Percentiles rank a stretch among this genome's conserved stretches.
These are phyloP conservation scores for Lichtheimia ramosa DNA, from an alignment of 371 early-diverging fungal species.

Conservation along the genomic window DNA sequence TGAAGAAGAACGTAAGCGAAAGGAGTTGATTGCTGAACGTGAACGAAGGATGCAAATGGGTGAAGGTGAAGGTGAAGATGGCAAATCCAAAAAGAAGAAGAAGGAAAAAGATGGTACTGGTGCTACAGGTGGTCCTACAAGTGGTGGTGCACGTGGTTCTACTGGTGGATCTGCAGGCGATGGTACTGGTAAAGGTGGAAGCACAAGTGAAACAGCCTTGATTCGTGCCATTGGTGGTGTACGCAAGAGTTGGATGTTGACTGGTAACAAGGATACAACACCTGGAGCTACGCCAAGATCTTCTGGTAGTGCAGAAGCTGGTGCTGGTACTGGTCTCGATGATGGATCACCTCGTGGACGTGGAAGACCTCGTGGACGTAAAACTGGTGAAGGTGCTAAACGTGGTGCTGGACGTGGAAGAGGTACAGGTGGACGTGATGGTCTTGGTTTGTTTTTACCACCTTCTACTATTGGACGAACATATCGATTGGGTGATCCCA, in stretches of 20 bases:
- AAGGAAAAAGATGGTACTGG: conserved; percentile 52
- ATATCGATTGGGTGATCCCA: conserved; percentile 38
- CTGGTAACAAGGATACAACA: conserved; percentile 26
- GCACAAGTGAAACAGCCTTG: conserved; percentile 72
- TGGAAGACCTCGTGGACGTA: conserved; percentile 34
- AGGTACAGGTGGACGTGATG: background rate
- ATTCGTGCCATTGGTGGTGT: conserved; percentile 71
- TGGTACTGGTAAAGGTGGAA: conserved; percentile 67
- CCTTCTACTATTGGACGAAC: conserved; percentile 41
- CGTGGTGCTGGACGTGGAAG: conserved; percentile 20
- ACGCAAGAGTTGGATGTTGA: conserved; percentile 77
- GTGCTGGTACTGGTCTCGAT: background rate
- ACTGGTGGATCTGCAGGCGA: conserved; percentile 54
- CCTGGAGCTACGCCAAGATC: background rate
- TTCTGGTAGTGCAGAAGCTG: background rate
- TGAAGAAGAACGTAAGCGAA: conserved; percentile 65
- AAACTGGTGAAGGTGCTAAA: conserved; percentile 12
- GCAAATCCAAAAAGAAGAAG: conserved; percentile 50
- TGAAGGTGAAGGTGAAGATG: conserved; percentile 48
- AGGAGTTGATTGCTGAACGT: conserved; percentile 47
- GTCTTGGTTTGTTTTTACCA: conserved; percentile 30
- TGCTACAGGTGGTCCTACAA: conserved; percentile 55
- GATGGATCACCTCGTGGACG: conserved; percentile 43
- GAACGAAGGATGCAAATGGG: conserved; percentile 50
- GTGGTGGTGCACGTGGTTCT: conserved; percentile 61